These are phyloP conservation scores for Tolypocladium cylindrosporum DNA, from an alignment of 2,329 filamentous ascomycete species.

Conservation along the genomic window DNA sequence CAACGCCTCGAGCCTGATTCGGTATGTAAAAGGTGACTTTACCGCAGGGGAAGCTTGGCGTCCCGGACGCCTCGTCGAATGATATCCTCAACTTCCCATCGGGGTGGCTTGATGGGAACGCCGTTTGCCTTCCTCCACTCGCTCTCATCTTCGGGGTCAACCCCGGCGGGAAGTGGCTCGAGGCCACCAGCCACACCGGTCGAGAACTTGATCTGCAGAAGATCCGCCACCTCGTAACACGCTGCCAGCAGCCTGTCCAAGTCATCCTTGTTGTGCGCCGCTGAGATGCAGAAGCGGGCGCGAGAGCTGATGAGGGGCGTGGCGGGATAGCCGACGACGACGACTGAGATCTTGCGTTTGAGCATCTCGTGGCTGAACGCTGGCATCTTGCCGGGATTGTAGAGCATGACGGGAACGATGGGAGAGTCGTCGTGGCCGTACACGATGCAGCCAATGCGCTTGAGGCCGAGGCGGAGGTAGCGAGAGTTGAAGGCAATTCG, in stretches of 20 bases:
- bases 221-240: constrained; percentile 85
- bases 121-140: constrained; percentile 53
- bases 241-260: constrained; percentile 81
- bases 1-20: constrained; percentile 10
- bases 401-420: constrained; percentile 88
- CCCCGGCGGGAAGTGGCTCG: constrained; percentile 61
- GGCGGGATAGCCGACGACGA: constrained; percentile 93
- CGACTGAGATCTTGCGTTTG: constrained; percentile 91
- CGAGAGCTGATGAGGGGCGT: constrained; percentile 92
- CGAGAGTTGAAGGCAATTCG: constrained; percentile 96
- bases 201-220: constrained; percentile 94
- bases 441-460: constrained; percentile 92
- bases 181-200: constrained; percentile 86
- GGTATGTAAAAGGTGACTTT: constrained; percentile 12
- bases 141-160: constrained; percentile 61
- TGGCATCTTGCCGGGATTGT: constrained; percentile 98
- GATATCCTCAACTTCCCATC: constrained; percentile 80
- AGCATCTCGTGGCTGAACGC: constrained; percentile 99
- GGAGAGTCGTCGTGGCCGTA: constrained; percentile 97
- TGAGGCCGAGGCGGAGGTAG: constrained; percentile 93
- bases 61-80: constrained; percentile 66
- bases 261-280: constrained; percentile 97
- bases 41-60: constrained; percentile 62
- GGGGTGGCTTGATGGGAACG: constrained; percentile 62
- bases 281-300: constrained; percentile 89